phyloP scores from a whole-genome alignment of 164 flowering plant genomes.

The Pachysandra terminalis region DNA sequence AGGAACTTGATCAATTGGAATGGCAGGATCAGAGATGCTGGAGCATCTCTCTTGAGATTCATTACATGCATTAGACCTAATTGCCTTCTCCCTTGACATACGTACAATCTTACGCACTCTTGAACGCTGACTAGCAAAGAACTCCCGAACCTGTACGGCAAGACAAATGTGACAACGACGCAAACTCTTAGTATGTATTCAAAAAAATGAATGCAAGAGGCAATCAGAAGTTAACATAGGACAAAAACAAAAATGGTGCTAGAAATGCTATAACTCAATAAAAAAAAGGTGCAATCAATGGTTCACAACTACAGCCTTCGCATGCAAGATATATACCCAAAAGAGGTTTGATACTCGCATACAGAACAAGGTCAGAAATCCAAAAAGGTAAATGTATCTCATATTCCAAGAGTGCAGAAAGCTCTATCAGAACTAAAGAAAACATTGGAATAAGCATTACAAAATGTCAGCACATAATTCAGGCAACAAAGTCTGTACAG shows the following conservation, averaged over 20 bases:
- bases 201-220: too few species aligned
- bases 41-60: constrained; percentile 32
- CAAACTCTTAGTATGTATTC: neutral
- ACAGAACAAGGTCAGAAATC: neutral
- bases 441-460: neutral
- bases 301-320: neutral
- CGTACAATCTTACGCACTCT: constrained; percentile 74
- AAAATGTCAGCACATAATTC: neutral
- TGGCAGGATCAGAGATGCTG: constrained; percentile 28
- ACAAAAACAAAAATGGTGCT: too few species aligned
- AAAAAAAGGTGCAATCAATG: neutral
- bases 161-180: neutral
- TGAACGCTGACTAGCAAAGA: constrained; percentile 73
- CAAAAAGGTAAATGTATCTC: neutral
- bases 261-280: neutral
- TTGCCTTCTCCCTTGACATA: constrained; percentile 60
- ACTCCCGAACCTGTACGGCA: constrained; percentile 70
- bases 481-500: neutral
- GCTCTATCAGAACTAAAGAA: neutral
- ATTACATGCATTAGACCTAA: constrained; percentile 25
- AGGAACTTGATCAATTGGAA: constrained; percentile 41
- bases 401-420: neutral
- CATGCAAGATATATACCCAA: too few species aligned
- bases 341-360: too few species aligned
- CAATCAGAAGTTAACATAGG: too few species aligned